phyloP scores from a whole-genome alignment of 176 grass and related monocot genomes.

The Bolboschoenus planiculmis region DNA sequence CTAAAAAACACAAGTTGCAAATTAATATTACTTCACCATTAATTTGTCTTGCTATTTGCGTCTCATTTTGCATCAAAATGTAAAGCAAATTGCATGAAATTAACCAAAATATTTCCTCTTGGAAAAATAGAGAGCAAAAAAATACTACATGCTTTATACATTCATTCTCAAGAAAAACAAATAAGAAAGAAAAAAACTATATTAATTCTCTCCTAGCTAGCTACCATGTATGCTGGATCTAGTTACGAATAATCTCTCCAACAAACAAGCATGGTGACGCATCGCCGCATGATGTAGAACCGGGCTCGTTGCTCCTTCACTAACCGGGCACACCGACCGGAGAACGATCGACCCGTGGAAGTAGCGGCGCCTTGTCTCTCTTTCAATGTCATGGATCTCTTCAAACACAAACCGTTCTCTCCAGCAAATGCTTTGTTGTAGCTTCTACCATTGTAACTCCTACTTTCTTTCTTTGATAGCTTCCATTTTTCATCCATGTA shows the following conservation, averaged over 20 bases:
- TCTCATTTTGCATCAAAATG: conserved; percentile 3
- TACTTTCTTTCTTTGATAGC: conserved; percentile 47
- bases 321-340: conserved; percentile 62
- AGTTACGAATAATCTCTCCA: conserved; percentile 78
- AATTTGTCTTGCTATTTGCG: not conserved
- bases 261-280: conserved; percentile 83
- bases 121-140: not conserved
- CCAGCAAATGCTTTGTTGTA: conserved; percentile 8
- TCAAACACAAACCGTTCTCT: conserved; percentile 12
- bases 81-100: not conserved
- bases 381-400: conserved; percentile 28
- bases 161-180: not conserved
- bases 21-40: not conserved
- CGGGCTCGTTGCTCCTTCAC: conserved; percentile 80
- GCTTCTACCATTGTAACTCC: conserved; percentile 25
- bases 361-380: conserved; percentile 1
- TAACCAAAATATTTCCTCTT: conserved; percentile 9
- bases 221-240: not conserved
- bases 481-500: conserved; percentile 60
- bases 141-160: conserved; percentile 14
- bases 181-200: not conserved
- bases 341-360: conserved; percentile 44
- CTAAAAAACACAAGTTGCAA: not conserved
- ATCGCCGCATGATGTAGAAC: conserved; percentile 95
- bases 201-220: not conserved